Evolutionary conservation across 108 stramenopile genomes (phyloP).

Genomic region (Epipyxis sp.): DNA sequence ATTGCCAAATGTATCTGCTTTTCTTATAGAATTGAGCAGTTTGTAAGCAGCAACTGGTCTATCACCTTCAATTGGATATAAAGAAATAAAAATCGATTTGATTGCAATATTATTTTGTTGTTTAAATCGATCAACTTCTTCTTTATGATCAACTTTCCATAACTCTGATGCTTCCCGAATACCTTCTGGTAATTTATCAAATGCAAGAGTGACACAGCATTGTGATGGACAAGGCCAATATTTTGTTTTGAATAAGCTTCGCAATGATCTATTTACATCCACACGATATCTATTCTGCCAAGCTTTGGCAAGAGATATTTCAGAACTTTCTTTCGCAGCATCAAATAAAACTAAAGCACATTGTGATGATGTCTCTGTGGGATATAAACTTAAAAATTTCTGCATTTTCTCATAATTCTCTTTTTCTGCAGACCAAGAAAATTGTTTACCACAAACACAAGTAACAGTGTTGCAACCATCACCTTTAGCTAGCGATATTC

Average conservation of each 20-base stretch:
- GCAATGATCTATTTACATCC: constrained; percentile 8
- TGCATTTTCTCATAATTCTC: constrained; percentile 21
- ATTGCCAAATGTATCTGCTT: not conserved
- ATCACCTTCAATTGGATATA: not conserved
- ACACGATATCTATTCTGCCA: constrained; percentile 8
- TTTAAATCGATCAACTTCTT: not conserved
- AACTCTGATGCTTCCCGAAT: not conserved
- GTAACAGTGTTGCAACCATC: constrained; percentile 49
- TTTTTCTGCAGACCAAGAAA: constrained; percentile 33
- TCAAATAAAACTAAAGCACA: not conserved
- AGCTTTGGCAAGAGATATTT: not conserved
- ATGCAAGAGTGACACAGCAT: not conserved
- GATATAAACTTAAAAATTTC: not conserved
- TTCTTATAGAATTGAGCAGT: not conserved
- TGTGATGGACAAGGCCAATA: constrained; percentile 11
- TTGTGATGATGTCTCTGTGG: not conserved
- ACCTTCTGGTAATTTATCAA: not conserved
- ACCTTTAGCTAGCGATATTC: constrained; percentile 43
- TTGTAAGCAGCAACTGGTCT: not conserved
- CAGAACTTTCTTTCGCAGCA: not conserved
- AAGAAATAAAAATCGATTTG: not conserved
- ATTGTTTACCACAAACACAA: constrained; percentile 38
- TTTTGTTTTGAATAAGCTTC: not conserved
- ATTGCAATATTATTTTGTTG: not conserved
- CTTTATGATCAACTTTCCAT: not conserved